Base-by-base conservation (phyloP, 768 basidiomycete genomes). In the Obba rivulosa region DNA sequence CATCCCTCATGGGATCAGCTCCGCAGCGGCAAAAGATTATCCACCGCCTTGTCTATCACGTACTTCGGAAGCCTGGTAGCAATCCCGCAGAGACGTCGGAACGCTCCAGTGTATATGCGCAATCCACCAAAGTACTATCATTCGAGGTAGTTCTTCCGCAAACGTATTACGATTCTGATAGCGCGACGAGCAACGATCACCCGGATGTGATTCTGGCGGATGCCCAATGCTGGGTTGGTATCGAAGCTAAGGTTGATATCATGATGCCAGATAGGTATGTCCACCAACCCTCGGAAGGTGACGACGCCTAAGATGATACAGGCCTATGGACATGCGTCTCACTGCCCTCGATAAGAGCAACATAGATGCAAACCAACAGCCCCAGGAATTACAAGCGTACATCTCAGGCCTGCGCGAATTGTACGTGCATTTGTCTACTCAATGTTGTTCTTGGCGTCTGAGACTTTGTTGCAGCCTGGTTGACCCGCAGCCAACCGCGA, bases 181-280 rank as follows among this genome's bases (percentile, higher is more conserved):
- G n/a, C 37, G 37, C 37, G n/a, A 5, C 8, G 8, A 16, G n/a
- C n/a, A n/a, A 16, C 20, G 37, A 5, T 38, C 11, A 18, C 16
- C 25, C 21, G 41, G 41, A 41, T 20, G 10, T 37, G 48, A 35
- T 49, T 51, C 45, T 47, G 50, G 28, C 45, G 22, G 43, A 39
- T 10, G 53, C 59, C 16, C 58, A 44, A 20, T 78, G 71, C 47
- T 66, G 59, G 59, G 58, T 55, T 43, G 76, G 69, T 36, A 60
- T 53, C 35, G 71, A 74, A 53, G 62, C 56, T 34, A 62, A 54
- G 8, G 23, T 81, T 28, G 72, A 81, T 58, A 39, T 83, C 17
- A 67, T 81, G 71, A 64, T 83, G 55, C 81, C 81, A 35, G 75
- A 81, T 57, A 72, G 80, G 82, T 80, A 43, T 49, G 65, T n/a